These are phyloP conservation scores for Mucor indicus DNA, from an alignment of 371 early-diverging fungal genomes.

Conservation along the genomic window DNA sequence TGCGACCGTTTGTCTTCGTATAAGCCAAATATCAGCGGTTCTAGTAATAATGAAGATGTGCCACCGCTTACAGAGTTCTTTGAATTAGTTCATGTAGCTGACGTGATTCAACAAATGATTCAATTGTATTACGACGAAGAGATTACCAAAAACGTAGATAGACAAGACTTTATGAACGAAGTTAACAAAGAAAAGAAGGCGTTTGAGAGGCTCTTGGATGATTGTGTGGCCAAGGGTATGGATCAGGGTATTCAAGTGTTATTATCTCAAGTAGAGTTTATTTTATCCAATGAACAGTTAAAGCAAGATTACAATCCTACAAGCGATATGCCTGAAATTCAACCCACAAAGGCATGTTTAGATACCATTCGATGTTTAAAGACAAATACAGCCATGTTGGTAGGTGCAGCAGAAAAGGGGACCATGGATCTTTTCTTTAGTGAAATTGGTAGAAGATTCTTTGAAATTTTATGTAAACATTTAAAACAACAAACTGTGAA, in stretches of 20 bases:
- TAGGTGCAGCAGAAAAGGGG: slow-evolving; percentile 76
- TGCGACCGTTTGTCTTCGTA: slow-evolving; percentile 54
- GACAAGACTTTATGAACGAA: slow-evolving; percentile 79
- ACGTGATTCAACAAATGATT: slow-evolving; percentile 84
- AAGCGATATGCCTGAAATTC: slow-evolving; percentile 46
- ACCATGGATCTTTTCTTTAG: slow-evolving; percentile 89
- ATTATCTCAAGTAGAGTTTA: slow-evolving; percentile 73
- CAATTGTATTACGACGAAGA: slow-evolving; percentile 82
- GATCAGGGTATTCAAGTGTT: slow-evolving; percentile 83
- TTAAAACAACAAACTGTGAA: slow-evolving; percentile 76
- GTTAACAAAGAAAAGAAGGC: slow-evolving; percentile 82
- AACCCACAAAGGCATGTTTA: slow-evolving; percentile 69
- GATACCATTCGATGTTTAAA: slow-evolving; percentile 78
- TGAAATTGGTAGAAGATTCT: slow-evolving; percentile 85
- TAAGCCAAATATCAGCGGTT: slow-evolving; percentile 35
- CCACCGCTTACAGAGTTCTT: slow-evolving; percentile 75
- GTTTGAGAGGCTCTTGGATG: slow-evolving; percentile 80
- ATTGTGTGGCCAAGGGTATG: slow-evolving; percentile 85
- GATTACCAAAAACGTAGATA: slow-evolving; percentile 71
- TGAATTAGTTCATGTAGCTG: slow-evolving; percentile 85
- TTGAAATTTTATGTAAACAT: slow-evolving; percentile 77
- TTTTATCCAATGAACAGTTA: slow-evolving; percentile 63
- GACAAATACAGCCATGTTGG: slow-evolving; percentile 69
- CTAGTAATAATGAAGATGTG: slow-evolving; percentile 28
- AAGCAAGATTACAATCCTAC: slow-evolving; percentile 70